Conservation (phyloP, 2,329 filamentous ascomycete genomes). For the Neopestalotiopsis rosae region DNA sequence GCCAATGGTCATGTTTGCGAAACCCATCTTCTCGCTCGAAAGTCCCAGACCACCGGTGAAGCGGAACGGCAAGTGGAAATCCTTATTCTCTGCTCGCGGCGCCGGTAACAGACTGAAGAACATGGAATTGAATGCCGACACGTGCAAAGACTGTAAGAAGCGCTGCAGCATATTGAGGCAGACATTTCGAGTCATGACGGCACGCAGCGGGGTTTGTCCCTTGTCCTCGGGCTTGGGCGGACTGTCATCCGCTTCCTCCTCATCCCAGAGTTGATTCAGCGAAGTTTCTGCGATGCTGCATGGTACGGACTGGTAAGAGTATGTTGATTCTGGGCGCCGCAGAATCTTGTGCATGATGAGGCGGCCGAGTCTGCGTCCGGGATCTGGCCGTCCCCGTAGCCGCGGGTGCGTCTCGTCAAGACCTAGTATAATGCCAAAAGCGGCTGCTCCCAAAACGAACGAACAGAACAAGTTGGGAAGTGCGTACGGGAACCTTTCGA, state of each 20-base stretch:
- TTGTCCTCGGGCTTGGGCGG: neutral
- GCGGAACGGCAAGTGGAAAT: neutral
- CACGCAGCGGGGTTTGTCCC: neutral
- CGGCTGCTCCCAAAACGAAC: conserved; percentile 29
- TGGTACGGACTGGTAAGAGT: neutral
- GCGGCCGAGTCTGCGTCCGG: neutral
- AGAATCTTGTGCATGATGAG: conserved; percentile 26
- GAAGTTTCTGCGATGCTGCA: conserved; percentile 33
- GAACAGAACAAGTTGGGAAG: conserved; percentile 49
- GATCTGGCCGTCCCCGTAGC: conserved; percentile 20
- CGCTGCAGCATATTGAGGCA: neutral
- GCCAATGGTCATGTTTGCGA: neutral
- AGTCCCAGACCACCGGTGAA: conserved; percentile 3
- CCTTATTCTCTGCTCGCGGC: neutral
- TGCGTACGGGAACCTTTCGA: conserved; percentile 48
- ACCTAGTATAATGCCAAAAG: conserved; percentile 21
- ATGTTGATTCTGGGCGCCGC: neutral
- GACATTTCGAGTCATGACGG: neutral
- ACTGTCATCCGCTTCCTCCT: neutral
- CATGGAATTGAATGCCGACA: neutral
- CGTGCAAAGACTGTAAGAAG: neutral
- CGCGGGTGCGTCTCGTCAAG: conserved; percentile 24
- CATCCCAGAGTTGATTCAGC: conserved; percentile 24
- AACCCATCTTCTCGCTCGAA: neutral
- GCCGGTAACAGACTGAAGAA: conserved; percentile 1